Base-by-base conservation (phyloP, 179 eudicot species). In the Drosera spatulata region DNA sequence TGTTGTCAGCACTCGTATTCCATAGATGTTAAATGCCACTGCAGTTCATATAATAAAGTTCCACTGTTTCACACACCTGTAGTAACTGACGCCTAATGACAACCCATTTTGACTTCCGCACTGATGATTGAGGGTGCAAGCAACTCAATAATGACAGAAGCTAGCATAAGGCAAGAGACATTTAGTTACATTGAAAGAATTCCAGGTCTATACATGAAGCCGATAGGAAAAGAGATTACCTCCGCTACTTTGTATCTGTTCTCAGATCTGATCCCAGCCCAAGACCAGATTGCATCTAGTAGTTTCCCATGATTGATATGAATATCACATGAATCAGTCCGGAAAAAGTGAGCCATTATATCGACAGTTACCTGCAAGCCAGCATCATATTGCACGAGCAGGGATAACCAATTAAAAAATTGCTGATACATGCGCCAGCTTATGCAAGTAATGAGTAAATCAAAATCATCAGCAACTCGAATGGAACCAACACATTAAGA, bases 241-340 rank as follows among this genome's bases (percentile, higher is more conserved):
- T 89, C 95, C 43, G 93, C 95, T 58, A 93, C 96, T 84, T 93
- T 93, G 67, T 78, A 78, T 61, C 96, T 83, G 67, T 82, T 79
- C 60, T 84, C 90, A 40, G 75, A 65, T 67, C 75, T 78, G 52
- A 89, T 75, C 67, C 99, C 99, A 52, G 82, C 66, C 99, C 99
- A 93, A 41, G 93, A 79, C 99, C 99, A 93, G 76, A 93, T 82
- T 62, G 95, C 99, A 39, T 89, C 86, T 78, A 86, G 66, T 42
- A 93, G 73, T 63, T 79, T 74, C 57, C 85, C 96, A 77, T 93
- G 99, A 75, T 83, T 93, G 59, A 93, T 75, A 79, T 89, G 99
- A 69, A 93, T 82, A 63, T 89, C 87, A 69, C 88, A 80, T 57
- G 85, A 86, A 66, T 86, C 93, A 8, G 85, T 79, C 66, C 74